Conservation (phyloP, 192 early-diverging fungal genomes). For the Phlyctochytrium bullatum region DNA sequence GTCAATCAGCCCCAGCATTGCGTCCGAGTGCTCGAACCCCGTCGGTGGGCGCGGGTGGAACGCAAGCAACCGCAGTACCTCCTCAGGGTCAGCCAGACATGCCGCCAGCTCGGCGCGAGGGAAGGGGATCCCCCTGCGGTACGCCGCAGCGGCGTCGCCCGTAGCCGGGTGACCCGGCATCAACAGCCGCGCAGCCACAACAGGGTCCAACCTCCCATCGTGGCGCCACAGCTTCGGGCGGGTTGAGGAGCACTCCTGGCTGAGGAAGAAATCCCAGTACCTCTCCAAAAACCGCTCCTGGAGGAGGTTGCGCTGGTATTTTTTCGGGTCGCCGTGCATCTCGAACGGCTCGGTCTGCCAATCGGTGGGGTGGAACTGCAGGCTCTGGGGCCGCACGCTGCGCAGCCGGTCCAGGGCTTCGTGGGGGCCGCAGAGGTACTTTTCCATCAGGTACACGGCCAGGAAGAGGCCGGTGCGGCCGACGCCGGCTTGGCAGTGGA, state of each 20-base stretch:
- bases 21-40: neutral
- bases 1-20: neutral
- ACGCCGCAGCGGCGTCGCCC: no score
- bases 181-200: no score
- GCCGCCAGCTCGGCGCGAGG: no score
- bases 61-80: no score
- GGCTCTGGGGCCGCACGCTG: slow-evolving; percentile 39
- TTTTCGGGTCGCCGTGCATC: slow-evolving; percentile 18
- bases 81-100: no score
- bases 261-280: slow-evolving; percentile 29
- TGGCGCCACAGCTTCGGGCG: no score
- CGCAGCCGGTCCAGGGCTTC: slow-evolving; percentile 38
- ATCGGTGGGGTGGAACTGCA: slow-evolving; percentile 45
- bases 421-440: slow-evolving; percentile 36
- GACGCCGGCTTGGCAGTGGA: slow-evolving; percentile 55
- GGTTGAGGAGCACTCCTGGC: no score
- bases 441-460: slow-evolving; percentile 45
- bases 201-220: no score
- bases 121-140: no score
- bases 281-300: slow-evolving; percentile 43
- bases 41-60: neutral
- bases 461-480: slow-evolving; percentile 50
- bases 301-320: slow-evolving; percentile 34
- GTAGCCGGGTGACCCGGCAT: no score
- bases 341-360: slow-evolving; percentile 46